Conservation (phyloP, 2,329 filamentous ascomycete genomes). For the Cordyceps javanica region DNA sequence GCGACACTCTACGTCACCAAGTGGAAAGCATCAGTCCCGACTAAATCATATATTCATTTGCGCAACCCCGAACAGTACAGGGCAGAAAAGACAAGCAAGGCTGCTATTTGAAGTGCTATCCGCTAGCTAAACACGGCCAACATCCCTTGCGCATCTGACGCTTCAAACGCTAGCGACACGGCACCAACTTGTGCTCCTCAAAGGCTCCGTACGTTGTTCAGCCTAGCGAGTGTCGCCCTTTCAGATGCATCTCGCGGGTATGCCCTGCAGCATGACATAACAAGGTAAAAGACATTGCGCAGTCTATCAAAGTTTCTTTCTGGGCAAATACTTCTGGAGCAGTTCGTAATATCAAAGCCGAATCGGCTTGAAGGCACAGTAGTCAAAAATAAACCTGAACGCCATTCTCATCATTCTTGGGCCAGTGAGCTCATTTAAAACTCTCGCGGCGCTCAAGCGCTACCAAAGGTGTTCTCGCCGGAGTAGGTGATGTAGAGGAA, state of each 20-base stretch:
- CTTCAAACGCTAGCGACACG: neutral
- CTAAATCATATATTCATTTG: neutral
- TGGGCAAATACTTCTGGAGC: neutral
- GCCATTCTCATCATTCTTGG: slow-evolving; percentile 24
- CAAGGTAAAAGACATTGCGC: neutral
- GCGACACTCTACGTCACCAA: neutral
- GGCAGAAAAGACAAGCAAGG: neutral
- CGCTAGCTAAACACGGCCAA: neutral
- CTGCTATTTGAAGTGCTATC: neutral
- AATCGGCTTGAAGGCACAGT: slow-evolving; percentile 3
- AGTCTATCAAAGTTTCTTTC: slow-evolving; percentile 1
- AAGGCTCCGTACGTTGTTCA: neutral
- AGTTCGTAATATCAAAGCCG: slow-evolving; percentile 8
- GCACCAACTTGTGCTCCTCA: neutral
- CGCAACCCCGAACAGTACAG: neutral
- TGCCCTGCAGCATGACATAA: neutral
- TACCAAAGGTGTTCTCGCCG: slow-evolving; percentile 96
- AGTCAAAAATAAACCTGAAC: slow-evolving; percentile 27
- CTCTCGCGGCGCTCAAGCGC: neutral
- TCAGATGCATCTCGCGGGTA: neutral
- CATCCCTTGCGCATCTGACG: neutral
- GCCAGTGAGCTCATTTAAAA: neutral
- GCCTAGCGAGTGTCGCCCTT: neutral
- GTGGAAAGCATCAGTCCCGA: neutral
- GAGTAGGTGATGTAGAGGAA: slow-evolving; percentile 99